These are phyloP conservation scores for Pluteus cervinus DNA, from an alignment of 768 basidiomycete genomes.

Conservation along the genomic window DNA sequence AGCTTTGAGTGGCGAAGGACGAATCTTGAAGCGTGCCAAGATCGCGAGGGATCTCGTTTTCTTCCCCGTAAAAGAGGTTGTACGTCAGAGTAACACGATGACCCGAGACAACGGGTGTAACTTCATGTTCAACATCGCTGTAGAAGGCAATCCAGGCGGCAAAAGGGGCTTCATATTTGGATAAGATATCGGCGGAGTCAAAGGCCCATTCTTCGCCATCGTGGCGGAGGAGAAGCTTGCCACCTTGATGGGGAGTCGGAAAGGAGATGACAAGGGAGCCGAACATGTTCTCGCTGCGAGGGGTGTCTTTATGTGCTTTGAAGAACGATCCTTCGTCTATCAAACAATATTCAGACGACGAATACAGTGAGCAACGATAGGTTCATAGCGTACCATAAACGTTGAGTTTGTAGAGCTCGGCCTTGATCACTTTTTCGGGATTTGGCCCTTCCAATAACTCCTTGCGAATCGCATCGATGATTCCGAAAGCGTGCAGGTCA, in stretches of 20 bases:
- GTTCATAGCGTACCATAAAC: slow-evolving; percentile 25
- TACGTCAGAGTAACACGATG: slow-evolving; percentile 36
- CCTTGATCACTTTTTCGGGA: slow-evolving; percentile 8
- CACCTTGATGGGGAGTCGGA: slow-evolving; percentile 40
- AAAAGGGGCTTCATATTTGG: slow-evolving; percentile 13
- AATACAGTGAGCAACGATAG: not conserved
- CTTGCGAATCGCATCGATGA: slow-evolving; percentile 9
- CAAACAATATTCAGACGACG: not conserved
- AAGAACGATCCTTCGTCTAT: slow-evolving; percentile 39
- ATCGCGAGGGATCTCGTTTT: too few species aligned
- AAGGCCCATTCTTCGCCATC: slow-evolving; percentile 26
- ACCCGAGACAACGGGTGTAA: slow-evolving; percentile 26
- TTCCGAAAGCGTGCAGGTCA: slow-evolving; percentile 8
- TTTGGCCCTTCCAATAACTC: slow-evolving; percentile 12
- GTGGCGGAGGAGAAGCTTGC: slow-evolving; percentile 31
- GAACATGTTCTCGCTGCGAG: slow-evolving; percentile 36
- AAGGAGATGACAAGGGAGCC: slow-evolving; percentile 46
- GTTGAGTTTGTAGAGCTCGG: slow-evolving; percentile 31
- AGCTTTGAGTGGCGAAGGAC: too few species aligned
- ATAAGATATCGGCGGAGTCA: slow-evolving; percentile 24
- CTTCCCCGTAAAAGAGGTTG: slow-evolving; percentile 30
- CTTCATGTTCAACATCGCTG: slow-evolving; percentile 37
- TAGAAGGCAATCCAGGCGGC: slow-evolving; percentile 28
- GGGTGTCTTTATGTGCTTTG: slow-evolving; percentile 44
- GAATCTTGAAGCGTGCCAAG: too few species aligned